Conservation (phyloP, 192 early-diverging fungal species). For the Backusella australiensis region DNA sequence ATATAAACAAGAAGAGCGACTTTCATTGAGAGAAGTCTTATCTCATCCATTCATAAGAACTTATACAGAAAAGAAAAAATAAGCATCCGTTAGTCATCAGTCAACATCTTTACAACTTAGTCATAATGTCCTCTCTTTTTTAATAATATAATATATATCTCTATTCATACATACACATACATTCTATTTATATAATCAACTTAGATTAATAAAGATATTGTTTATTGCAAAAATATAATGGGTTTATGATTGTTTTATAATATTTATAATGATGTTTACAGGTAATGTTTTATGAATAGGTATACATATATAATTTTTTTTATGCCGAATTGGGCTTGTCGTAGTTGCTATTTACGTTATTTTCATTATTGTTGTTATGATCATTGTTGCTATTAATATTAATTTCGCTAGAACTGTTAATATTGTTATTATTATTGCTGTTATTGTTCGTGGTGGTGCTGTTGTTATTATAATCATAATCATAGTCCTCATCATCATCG, state of each 20-base stretch:
- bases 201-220: background rate
- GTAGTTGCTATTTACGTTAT: background rate
- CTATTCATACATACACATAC: background rate
- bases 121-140: background rate
- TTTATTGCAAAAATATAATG: background rate
- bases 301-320: background rate
- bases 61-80: background rate
- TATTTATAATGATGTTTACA: background rate
- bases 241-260: background rate
- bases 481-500: conserved; percentile 1
- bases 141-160: background rate
- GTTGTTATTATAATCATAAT: background rate
- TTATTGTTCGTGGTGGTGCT: background rate
- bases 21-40: conserved; percentile 73
- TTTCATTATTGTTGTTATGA: background rate
- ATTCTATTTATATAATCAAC: background rate
- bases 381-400: background rate
- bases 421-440: background rate
- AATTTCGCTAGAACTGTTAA: background rate
- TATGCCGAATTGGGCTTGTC: background rate
- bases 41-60: conserved; percentile 63
- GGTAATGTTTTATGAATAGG: background rate
- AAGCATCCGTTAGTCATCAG: background rate
- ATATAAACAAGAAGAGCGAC: conserved; percentile 64
- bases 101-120: background rate